phyloP scores from a whole-genome alignment of 331 rosid genomes.

The Arachis monticola region DNA sequence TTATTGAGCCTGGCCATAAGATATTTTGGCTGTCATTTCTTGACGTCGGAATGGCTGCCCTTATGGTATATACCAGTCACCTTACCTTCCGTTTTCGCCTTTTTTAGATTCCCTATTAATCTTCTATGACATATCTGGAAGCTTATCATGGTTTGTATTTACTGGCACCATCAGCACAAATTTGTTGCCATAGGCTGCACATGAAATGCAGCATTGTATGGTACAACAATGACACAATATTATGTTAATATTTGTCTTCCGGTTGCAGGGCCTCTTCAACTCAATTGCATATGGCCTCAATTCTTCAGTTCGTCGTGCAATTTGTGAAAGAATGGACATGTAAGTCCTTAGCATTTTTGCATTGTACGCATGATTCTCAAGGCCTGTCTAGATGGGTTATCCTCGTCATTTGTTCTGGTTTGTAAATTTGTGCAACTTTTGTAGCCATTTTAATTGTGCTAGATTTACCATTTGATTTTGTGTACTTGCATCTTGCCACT shows the following conservation, averaged over 20 bases:
- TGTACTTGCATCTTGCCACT: background rate
- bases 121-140: conserved; percentile 5
- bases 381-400: conserved; percentile 30
- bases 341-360: conserved; percentile 47
- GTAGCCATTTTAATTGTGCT: conserved; percentile 14
- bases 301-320: conserved; percentile 91
- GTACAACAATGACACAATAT: conserved; percentile 6
- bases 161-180: background rate
- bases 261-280: conserved; percentile 86
- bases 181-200: background rate
- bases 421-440: conserved; percentile 20
- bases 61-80: conserved; percentile 67
- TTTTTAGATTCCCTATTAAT: conserved; percentile 17
- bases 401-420: conserved; percentile 15
- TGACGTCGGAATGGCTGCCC: conserved; percentile 87
- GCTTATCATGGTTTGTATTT: conserved; percentile 13
- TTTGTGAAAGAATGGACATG: conserved; percentile 85
- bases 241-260: conserved; percentile 28
- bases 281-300: conserved; percentile 97
- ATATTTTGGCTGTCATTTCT: conserved; percentile 96
- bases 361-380: conserved; percentile 24
- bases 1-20: conserved; percentile 80
- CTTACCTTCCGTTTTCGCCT: conserved; percentile 12
- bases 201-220: conserved; percentile 10
- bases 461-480: background rate